A percentile compares a stretch with the other conserved stretches of the same genome.
Evolutionary conservation across 345 rosid genomes (phyloP).

Genomic region (Diplotaxis tenuifolia): DNA sequence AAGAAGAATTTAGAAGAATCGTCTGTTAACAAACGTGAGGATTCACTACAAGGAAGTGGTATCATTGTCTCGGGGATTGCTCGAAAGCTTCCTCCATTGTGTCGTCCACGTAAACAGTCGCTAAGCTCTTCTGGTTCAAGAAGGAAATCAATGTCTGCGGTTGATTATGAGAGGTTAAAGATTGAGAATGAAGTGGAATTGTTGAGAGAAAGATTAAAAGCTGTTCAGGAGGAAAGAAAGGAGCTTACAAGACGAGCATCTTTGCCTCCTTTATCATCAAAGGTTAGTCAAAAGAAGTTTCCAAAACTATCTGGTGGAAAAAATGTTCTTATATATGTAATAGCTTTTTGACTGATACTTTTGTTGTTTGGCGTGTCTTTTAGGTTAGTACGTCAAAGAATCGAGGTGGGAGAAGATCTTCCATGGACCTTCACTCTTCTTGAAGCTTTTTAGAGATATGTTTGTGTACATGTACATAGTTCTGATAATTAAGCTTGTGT

Average conservation of each 20-base stretch:
- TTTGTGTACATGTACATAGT: neutral
- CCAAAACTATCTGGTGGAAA: neutral
- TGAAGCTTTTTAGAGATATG: conserved; percentile 2
- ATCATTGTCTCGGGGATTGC: conserved; percentile 41
- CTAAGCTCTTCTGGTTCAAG: conserved; percentile 35
- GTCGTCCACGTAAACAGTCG: conserved; percentile 36
- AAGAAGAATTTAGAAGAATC: conserved; percentile 31
- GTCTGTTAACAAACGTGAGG: conserved; percentile 22
- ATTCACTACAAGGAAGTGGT: too few relatives aligned
- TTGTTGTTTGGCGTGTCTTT: conserved; percentile 16
- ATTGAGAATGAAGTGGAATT: conserved; percentile 68
- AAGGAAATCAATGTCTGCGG: conserved; percentile 73
- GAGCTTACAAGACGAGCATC: conserved; percentile 55
- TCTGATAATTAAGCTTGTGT: neutral
- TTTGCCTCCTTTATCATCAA: conserved; percentile 53
- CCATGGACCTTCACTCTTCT: conserved; percentile 40
- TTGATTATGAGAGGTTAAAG: conserved; percentile 70
- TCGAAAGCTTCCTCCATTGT: conserved; percentile 42
- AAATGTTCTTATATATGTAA: neutral
- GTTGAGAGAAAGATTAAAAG: conserved; percentile 60
- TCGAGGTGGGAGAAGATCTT: conserved; percentile 44
- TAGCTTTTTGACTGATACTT: conserved; percentile 5
- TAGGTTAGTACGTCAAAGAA: conserved; percentile 53
- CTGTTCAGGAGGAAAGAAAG: conserved; percentile 59
- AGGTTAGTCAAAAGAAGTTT: conserved; percentile 40